Evolutionary conservation across 148 eudicot genomes (phyloP).

Genomic region (Suaeda aralocaspica): DNA sequence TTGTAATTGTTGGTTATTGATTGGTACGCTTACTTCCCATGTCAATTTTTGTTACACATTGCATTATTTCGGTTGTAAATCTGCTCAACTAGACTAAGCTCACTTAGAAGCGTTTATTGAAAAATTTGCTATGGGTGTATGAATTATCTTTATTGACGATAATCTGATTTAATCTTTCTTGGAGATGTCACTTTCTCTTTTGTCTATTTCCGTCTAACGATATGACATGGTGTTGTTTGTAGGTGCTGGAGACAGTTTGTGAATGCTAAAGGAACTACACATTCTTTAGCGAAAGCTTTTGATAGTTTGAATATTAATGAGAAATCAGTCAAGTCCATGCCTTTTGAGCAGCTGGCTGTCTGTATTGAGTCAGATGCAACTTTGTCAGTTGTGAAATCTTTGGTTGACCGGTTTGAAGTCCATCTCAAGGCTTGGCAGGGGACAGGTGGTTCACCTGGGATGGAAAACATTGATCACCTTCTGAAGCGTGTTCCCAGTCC

Average conservation of each 20-base stretch:
- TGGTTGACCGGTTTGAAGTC: constrained; percentile 73
- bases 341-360: constrained; percentile 87
- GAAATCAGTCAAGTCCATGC: constrained; percentile 53
- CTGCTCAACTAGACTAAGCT: no score
- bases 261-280: constrained; percentile 58
- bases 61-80: background rate
- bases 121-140: no score
- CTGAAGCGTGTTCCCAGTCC: constrained; percentile 82
- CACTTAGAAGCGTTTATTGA: no score
- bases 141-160: background rate
- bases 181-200: background rate
- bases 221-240: constrained; percentile 15
- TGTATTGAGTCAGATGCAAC: constrained; percentile 60
- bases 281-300: constrained; percentile 49
- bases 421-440: constrained; percentile 47
- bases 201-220: background rate
- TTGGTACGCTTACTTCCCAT: background rate
- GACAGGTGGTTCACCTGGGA: constrained; percentile 26
- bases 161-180: background rate
- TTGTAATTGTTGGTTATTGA: background rate
- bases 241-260: constrained; percentile 82
- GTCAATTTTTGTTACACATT: background rate
- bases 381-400: constrained; percentile 48
- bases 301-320: constrained; percentile 52
- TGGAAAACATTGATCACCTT: constrained; percentile 81